Percentiles rank a stretch among this genome's conserved stretches.
Conservation (phyloP, 2,329 filamentous ascomycete genomes). For the Teratosphaeriaceae sp. region DNA sequence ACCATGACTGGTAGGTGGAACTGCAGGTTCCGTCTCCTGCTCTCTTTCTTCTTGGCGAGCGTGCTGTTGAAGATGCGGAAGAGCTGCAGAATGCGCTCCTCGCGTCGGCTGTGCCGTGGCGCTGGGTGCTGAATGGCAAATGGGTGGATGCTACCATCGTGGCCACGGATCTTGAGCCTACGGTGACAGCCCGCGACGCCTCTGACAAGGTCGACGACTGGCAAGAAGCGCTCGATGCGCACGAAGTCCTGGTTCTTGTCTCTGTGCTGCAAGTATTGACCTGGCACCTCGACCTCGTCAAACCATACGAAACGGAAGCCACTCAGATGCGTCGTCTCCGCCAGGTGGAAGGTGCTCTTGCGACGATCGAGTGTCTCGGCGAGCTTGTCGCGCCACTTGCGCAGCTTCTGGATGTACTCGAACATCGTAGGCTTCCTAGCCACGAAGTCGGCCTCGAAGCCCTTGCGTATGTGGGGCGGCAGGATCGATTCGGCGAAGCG, state of each 20-base stretch:
- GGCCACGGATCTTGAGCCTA: conserved; percentile 89
- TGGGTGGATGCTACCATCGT: conserved; percentile 93
- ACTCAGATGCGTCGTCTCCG: conserved; percentile 81
- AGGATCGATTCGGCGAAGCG: conserved; percentile 95
- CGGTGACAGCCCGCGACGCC: conserved; percentile 88
- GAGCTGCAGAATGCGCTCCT: conserved; percentile 90
- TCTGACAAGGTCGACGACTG: conserved; percentile 87
- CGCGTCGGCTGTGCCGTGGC: conserved; percentile 81
- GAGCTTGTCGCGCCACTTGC: conserved; percentile 94
- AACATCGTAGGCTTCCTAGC: conserved; percentile 93
- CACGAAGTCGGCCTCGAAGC: conserved; percentile 97
- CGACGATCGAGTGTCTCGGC: conserved; percentile 94
- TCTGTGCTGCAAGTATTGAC: conserved; percentile 93
- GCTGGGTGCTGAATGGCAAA: conserved; percentile 97
- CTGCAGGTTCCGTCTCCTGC: conserved; percentile 82
- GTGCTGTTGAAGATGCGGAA: conserved; percentile 97
- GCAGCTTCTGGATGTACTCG: conserved; percentile 95
- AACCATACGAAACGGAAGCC: conserved; percentile 98
- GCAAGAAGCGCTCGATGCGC: conserved; percentile 92
- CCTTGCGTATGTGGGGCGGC: conserved; percentile 87
- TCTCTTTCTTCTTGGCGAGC: conserved; percentile 88
- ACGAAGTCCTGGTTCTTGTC: conserved; percentile 99
- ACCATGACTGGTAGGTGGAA: conserved; percentile 96
- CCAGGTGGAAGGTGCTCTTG: conserved; percentile 64
- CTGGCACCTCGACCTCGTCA: conserved; percentile 95